phyloP scores from a whole-genome alignment of 139 green algal genomes.

The Coelastrella sp. region DNA sequence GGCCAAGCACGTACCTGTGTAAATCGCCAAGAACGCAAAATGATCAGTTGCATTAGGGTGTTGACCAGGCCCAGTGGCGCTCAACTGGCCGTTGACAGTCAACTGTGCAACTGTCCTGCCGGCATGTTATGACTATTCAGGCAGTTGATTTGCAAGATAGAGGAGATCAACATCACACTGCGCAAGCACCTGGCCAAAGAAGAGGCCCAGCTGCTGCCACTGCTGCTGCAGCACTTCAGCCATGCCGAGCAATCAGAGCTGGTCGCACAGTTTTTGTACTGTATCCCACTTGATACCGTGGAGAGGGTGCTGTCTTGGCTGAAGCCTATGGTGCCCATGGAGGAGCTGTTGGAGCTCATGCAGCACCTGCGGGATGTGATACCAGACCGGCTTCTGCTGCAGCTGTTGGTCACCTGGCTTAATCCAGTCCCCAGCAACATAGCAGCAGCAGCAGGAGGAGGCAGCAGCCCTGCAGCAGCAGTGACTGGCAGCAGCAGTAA shows the following conservation, averaged over 20 bases:
- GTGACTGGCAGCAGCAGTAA: background rate
- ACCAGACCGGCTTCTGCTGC: slow-evolving; percentile 77
- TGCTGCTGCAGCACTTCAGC: slow-evolving; percentile 91
- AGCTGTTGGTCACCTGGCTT: slow-evolving; percentile 87
- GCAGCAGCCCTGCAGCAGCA: background rate
- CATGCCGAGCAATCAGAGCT: slow-evolving; percentile 86
- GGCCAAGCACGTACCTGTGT: too few relatives aligned
- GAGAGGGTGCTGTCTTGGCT: slow-evolving; percentile 85
- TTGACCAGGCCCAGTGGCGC: too few relatives aligned
- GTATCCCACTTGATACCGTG: slow-evolving; percentile 90
- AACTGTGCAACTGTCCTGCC: background rate
- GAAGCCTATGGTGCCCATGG: slow-evolving; percentile 70
- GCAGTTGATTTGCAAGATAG: slow-evolving; percentile 74
- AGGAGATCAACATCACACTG: slow-evolving; percentile 91
- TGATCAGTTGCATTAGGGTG: background rate
- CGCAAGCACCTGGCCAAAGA: slow-evolving; percentile 96
- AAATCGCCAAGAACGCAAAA: too few relatives aligned
- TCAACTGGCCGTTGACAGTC: too few relatives aligned
- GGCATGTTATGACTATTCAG: slow-evolving; percentile 42
- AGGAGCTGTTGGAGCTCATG: slow-evolving; percentile 65
- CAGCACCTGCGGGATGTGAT: slow-evolving; percentile 74
- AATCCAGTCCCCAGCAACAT: slow-evolving; percentile 41
- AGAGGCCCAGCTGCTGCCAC: slow-evolving; percentile 96
- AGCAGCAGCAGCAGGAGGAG: slow-evolving; percentile 14
- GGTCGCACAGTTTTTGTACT: slow-evolving; percentile 96